These are phyloP conservation scores for Candida silvatica DNA, from an alignment of 805 yeast species.

Conservation along the genomic window DNA sequence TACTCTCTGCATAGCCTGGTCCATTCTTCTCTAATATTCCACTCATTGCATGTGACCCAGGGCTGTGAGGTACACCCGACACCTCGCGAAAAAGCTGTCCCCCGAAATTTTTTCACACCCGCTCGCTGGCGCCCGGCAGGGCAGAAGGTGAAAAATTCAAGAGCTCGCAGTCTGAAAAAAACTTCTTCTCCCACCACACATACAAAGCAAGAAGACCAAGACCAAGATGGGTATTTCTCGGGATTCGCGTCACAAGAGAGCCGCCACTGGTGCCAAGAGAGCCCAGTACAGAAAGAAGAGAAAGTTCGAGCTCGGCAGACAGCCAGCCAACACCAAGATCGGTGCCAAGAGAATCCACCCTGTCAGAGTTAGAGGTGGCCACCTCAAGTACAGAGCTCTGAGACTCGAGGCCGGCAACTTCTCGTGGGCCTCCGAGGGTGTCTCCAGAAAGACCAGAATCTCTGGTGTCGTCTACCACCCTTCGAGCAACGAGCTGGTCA, in stretches of 20 bases:
- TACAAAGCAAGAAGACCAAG: slow-evolving; percentile 1
- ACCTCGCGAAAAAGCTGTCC: no score
- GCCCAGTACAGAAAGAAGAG: slow-evolving; percentile 99
- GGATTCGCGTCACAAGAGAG: slow-evolving; percentile 99
- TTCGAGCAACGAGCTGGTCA: slow-evolving; percentile 98
- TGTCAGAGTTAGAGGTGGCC: slow-evolving; percentile 99
- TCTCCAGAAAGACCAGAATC: slow-evolving; percentile 98
- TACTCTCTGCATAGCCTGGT: no score
- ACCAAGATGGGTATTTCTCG: slow-evolving; percentile 98
- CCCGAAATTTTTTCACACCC: no score
- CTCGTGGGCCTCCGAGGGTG: slow-evolving; percentile 99
- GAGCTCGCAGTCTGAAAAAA: no score
- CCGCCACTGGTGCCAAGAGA: slow-evolving; percentile 99
- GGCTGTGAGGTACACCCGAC: no score
- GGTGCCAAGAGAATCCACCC: slow-evolving; percentile 98
- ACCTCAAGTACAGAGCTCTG: slow-evolving; percentile 99
- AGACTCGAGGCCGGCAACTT: slow-evolving; percentile 99
- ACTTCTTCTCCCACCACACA: no score
- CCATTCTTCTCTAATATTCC: slow-evolving; percentile 8
- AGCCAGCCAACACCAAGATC: slow-evolving; percentile 98
- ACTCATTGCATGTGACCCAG: no score
- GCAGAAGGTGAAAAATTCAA: no score
- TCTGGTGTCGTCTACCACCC: slow-evolving; percentile 98
- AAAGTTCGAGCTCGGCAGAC: slow-evolving; percentile 99
- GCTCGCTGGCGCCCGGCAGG: no score